Percentiles rank a stretch among this genome's conserved stretches.
Conservation (phyloP, 768 basidiomycete genomes). For the Sporobolomyces roseus region DNA sequence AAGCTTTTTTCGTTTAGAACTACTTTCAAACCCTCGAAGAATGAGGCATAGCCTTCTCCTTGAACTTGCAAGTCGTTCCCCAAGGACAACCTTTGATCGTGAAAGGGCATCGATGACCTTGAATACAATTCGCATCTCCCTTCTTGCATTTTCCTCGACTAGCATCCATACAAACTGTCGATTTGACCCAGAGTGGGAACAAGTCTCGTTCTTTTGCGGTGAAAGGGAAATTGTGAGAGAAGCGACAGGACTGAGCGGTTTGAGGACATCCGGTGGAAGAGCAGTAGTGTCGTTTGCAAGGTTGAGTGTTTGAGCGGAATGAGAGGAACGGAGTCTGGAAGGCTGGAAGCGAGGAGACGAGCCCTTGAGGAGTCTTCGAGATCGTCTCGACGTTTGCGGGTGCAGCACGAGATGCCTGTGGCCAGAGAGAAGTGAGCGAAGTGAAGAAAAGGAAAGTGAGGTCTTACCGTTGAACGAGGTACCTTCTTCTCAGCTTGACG, state of each 20-base stretch:
- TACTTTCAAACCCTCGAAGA: conserved; percentile 1
- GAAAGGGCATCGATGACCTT: neutral
- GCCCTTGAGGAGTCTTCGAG: too few relatives aligned
- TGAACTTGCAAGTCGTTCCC: conserved; percentile 1
- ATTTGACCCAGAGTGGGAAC: neutral
- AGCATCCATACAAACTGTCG: neutral
- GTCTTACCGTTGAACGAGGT: too few relatives aligned
- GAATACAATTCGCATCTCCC: neutral
- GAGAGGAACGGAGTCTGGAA: neutral
- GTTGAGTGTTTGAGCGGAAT: neutral
- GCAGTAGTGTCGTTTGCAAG: neutral
- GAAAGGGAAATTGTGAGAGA: conserved; percentile 12
- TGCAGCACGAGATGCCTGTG: too few relatives aligned
- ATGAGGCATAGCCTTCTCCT: neutral
- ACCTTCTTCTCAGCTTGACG: too few relatives aligned
- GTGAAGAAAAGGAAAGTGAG: too few relatives aligned
- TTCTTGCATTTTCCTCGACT: neutral
- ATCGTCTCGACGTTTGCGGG: too few relatives aligned
- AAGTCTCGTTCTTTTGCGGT: neutral
- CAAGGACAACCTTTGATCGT: neutral
- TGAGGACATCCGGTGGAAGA: conserved; percentile 2
- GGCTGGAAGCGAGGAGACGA: neutral
- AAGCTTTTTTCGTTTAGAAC: neutral
- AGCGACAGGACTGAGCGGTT: neutral
- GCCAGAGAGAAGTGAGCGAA: too few relatives aligned